Percentiles rank a stretch among this genome's conserved stretches.
Conservation (phyloP, 1,284 basidiomycete species). For the Sanguinoderma infundibulare region DNA sequence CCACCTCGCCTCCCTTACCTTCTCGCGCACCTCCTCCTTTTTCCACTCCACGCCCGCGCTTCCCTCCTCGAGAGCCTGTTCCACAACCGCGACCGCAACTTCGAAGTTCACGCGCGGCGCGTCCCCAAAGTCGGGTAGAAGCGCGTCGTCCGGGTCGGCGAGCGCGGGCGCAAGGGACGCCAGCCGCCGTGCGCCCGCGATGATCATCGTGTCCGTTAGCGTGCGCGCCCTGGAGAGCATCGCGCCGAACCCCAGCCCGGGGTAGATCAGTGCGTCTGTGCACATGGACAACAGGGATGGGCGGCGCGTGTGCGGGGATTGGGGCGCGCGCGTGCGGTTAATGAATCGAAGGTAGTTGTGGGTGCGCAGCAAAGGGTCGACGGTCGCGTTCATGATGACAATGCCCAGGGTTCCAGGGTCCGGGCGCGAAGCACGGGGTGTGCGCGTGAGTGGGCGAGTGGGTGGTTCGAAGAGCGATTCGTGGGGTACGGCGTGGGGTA, state of each 20-base stretch:
- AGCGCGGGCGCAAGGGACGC: slow-evolving; percentile 80
- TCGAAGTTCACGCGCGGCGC: slow-evolving; percentile 76
- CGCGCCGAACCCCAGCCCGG: slow-evolving; percentile 77
- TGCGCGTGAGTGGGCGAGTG: not conserved
- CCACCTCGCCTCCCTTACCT: slow-evolving; percentile 58
- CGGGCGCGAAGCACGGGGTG: not conserved
- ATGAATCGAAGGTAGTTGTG: not conserved
- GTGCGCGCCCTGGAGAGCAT: slow-evolving; percentile 65
- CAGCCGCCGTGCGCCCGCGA: slow-evolving; percentile 74
- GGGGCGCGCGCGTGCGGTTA: not conserved
- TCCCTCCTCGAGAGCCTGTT: slow-evolving; percentile 77
- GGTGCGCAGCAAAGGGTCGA: not conserved
- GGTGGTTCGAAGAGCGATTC: not conserved
- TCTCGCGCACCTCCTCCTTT: slow-evolving; percentile 56
- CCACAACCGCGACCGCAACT: slow-evolving; percentile 80
- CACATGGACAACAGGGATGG: not conserved
- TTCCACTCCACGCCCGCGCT: slow-evolving; percentile 58
- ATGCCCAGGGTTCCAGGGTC: not conserved
- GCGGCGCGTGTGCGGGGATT: not conserved
- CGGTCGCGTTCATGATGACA: not conserved
- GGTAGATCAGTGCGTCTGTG: slow-evolving; percentile 77
- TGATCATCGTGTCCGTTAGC: slow-evolving; percentile 79
- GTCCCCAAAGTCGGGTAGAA: slow-evolving; percentile 76
- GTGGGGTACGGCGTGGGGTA: not conserved
- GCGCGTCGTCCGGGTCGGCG: slow-evolving; percentile 62